Conservation (phyloP, 2,329 filamentous ascomycete genomes). For the Claviceps digitariae region DNA sequence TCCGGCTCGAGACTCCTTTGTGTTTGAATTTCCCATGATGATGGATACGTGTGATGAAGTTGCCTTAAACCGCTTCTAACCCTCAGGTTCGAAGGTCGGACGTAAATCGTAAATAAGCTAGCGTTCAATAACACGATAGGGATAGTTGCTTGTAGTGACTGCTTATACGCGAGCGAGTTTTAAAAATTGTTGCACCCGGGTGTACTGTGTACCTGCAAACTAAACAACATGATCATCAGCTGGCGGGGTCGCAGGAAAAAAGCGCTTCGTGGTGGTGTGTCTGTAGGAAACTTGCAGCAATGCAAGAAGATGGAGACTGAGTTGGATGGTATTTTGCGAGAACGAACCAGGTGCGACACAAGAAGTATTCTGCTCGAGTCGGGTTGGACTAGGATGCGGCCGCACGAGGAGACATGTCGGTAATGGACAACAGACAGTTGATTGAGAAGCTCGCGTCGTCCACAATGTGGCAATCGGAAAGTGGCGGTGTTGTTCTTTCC, state of each 20-base stretch:
- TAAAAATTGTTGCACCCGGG: background rate
- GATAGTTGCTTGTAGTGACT: background rate
- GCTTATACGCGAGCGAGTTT: no score
- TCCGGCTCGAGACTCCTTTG: constrained; percentile 24
- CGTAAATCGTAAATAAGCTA: background rate
- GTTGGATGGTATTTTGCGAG: background rate
- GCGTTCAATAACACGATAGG: background rate
- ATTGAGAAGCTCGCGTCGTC: background rate
- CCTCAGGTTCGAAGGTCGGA: no score
- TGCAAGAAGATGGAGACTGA: background rate
- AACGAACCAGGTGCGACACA: constrained; percentile 1
- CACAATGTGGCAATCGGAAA: background rate
- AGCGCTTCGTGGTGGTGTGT: background rate
- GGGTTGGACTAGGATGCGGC: background rate
- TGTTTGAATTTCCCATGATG: constrained; percentile 26
- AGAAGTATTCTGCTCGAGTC: background rate
- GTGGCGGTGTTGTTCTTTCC: background rate
- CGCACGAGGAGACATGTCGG: constrained; percentile 5
- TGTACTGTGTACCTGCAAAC: background rate
- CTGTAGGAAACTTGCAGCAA: background rate
- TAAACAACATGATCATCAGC: background rate
- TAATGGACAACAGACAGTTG: constrained; percentile 1
- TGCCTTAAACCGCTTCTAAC: no score
- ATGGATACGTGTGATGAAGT: background rate
- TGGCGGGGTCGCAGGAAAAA: background rate